A percentile compares a stretch with the other conserved stretches of the same genome.
phyloP scores from a whole-genome alignment of 2,329 filamentous ascomycete genomes.

The Alternaria novae-zelandiae region DNA sequence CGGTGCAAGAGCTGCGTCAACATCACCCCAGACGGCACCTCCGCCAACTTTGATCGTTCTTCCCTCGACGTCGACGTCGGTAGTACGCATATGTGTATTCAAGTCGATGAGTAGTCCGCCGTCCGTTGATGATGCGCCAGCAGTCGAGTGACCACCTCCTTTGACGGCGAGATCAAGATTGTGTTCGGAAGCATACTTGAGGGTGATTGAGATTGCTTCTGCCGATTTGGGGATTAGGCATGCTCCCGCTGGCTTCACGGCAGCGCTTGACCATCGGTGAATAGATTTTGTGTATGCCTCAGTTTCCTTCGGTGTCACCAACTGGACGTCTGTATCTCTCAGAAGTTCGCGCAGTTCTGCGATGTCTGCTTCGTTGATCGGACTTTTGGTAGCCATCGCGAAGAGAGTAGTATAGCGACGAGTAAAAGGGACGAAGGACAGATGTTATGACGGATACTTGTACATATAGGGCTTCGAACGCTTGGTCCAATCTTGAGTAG shows the following conservation, averaged over 20 bases:
- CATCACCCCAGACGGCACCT: slow-evolving; percentile 11
- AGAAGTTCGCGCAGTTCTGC: slow-evolving; percentile 2
- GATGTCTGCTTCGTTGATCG: neutral
- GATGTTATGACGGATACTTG: neutral
- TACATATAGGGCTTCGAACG: too few relatives aligned
- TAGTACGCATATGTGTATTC: slow-evolving; percentile 11
- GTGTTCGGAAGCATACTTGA: slow-evolving; percentile 12
- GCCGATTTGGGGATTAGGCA: slow-evolving; percentile 9
- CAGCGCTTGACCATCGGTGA: slow-evolving; percentile 12
- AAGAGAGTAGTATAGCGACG: neutral
- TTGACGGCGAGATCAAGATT: slow-evolving; percentile 12
- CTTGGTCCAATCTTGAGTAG: neutral
- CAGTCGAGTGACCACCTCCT: slow-evolving; percentile 15
- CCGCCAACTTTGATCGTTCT: slow-evolving; percentile 10
- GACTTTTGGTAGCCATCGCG: neutral
- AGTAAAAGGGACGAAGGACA: neutral
- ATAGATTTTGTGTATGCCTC: slow-evolving; percentile 7
- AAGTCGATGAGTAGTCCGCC: slow-evolving; percentile 13
- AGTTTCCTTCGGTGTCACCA: slow-evolving; percentile 6
- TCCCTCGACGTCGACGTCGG: slow-evolving; percentile 1
- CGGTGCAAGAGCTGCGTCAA: slow-evolving; percentile 8
- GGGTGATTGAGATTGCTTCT: slow-evolving; percentile 7
- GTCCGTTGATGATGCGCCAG: slow-evolving; percentile 13
- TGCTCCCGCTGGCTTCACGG: slow-evolving; percentile 10
- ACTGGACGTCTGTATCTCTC: slow-evolving; percentile 1